Base-by-base conservation (phyloP, 768 basidiomycete genomes). In the Lactarius akahatsu region DNA sequence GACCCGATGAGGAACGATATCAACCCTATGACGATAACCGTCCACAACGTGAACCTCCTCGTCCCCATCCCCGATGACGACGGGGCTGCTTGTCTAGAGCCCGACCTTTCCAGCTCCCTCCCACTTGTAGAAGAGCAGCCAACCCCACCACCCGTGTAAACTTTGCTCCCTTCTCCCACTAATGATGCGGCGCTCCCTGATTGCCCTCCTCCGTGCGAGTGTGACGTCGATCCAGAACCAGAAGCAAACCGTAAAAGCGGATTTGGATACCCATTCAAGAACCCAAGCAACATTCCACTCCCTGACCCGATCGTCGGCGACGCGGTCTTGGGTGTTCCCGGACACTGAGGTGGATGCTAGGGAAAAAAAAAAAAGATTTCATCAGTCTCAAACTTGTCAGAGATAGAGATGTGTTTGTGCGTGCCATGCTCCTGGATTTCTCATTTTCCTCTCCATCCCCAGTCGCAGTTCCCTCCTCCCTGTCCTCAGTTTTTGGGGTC, bases 1-100 rank as follows among this genome's bases (percentile, higher is more conserved):
- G 94, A 96, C 64, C 96, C 96, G 72, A 98, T 84, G 72, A 98
- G 79, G 77, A 98, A 95, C 32, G 91, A 89, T 71, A 97, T 91
- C 69, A 98, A 76, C 45, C 87, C 94, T 45, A 90, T 85, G 66
- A 94, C 79, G 71, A 97, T 73, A 65, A 96, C 76, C 50, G 86
- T 88, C 55, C 80, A 78, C 60, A 83, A 74, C 50, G 79, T 78
- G 71, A 80, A 86, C 63, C 62, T 71, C 62, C 72, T 63, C 55
- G 57, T 61, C 57, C 30, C 36, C 67, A 67, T 57, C 47, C 41
- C 61, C 64, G 54, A 66, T 47, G 40, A 50, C 41, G 40, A 50
- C n/a, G 56, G 64, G 11, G 62, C 62, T 30, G 54, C 16, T 55
- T 63, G 62, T 38, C 54, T 26, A 60, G 60, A 47, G 16, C 45